Base-by-base conservation (phyloP, 1,284 basidiomycete species). In the Vanrija humicola region DNA sequence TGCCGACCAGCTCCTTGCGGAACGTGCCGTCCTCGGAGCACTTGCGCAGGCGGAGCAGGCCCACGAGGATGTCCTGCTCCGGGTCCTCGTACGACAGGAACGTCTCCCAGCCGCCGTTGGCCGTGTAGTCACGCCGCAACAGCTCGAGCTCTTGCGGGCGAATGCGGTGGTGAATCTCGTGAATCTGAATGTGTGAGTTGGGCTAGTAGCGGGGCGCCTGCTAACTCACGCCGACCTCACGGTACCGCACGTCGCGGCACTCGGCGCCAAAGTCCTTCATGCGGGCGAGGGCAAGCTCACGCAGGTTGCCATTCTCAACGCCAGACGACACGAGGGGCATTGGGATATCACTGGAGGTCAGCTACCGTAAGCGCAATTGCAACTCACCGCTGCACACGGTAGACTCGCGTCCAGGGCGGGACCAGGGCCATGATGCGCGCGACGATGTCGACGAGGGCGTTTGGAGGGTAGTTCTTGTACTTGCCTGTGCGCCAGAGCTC, bases 191-290 rank as follows among this genome's bases (percentile, higher is more conserved):
- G 53, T 25, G 45, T 46, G 18, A 58, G 43, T 46, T 16, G 26
- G 10, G 6, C 48, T 6, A 39, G 23, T 16, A 10, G 39, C 48
- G 50, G 7, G 28, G 7, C 28, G 28, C 7, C 28, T 7, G 28
- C 28, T 6, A 39, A 82, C 87, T 71, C 77, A 97, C 88, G 43
- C 96, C 96, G 45, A 99, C 96, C 83, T 99, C 96, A 49, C 96
- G 88, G 79, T 90, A 96, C 46, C 96, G 86, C 28, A 99, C 95
- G 74, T 99, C 96, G 51, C 96, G 84, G 77, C 96, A 99, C 65
- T 94, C 91, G 40, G 91, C 90, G 39, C 96, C 96, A 77, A 98
- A 98, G 75, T 99, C 96, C 77, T 95, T 95, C 93, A 99, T 96
- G 21, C 96, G 85, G 64, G 94, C 94, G 42, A 98, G 80, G 26